These are phyloP conservation scores for Cyclotella baltica DNA, from an alignment of 108 stramenopile genomes.

Conservation along the genomic window DNA sequence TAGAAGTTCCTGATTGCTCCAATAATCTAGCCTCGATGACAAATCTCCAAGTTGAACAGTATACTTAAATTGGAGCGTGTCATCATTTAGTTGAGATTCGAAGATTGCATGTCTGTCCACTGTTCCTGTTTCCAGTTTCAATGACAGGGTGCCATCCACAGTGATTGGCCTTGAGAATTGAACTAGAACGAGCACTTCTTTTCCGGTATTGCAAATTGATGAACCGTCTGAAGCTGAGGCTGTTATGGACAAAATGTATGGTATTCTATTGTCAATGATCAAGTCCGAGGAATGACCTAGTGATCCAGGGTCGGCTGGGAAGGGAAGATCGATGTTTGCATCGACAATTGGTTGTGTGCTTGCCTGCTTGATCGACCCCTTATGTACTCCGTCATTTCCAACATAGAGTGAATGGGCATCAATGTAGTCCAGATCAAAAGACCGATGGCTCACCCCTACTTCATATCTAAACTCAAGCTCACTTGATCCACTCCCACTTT, in stretches of 20 bases:
- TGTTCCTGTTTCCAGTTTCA: constrained; percentile 58
- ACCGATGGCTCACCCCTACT: constrained; percentile 40
- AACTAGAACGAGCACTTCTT: constrained; percentile 43
- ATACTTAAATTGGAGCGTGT: constrained; percentile 60
- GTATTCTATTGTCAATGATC: constrained; percentile 53
- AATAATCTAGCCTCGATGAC: constrained; percentile 58
- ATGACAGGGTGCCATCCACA: constrained; percentile 54
- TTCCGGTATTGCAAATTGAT: constrained; percentile 37
- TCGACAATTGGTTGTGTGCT: constrained; percentile 46
- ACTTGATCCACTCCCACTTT: constrained; percentile 31
- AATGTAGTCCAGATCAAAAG: constrained; percentile 49
- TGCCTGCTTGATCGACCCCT: constrained; percentile 43
- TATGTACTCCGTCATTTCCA: constrained; percentile 34
- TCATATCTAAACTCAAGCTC: constrained; percentile 47
- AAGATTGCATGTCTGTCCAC: constrained; percentile 56
- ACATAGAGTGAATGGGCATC: constrained; percentile 46
- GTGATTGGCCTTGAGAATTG: constrained; percentile 58
- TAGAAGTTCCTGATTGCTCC: constrained; percentile 46
- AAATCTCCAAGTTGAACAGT: constrained; percentile 62
- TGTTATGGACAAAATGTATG: constrained; percentile 51
- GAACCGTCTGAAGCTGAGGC: constrained; percentile 8
- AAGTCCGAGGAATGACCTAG: constrained; percentile 51
- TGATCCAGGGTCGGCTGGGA: constrained; percentile 51
- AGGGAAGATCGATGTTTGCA: constrained; percentile 46
- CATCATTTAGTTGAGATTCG: constrained; percentile 43